These are phyloP conservation scores for Fusarium pseudocircinatum DNA, from an alignment of 2,329 filamentous ascomycete genomes.

Conservation along the genomic window DNA sequence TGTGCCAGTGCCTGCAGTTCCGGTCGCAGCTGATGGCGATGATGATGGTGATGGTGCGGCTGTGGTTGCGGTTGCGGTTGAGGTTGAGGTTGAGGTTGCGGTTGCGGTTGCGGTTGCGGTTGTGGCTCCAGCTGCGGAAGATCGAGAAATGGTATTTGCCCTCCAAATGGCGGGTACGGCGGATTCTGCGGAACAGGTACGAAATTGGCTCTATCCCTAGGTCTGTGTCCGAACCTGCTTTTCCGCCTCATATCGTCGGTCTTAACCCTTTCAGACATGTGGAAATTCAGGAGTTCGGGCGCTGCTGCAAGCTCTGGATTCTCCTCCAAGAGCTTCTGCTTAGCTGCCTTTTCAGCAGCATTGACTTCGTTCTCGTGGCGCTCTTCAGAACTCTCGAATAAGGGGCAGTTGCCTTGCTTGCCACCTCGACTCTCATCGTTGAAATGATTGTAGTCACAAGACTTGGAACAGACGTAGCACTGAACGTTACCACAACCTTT, in stretches of 20 bases:
- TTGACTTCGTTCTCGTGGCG: constrained; percentile 72
- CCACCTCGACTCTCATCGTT: constrained; percentile 60
- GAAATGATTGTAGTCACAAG: constrained; percentile 77
- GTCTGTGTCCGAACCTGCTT: background rate
- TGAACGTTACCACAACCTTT: constrained; percentile 61
- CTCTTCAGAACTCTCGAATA: constrained; percentile 71
- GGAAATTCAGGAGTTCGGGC: constrained; percentile 66
- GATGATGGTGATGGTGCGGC: background rate
- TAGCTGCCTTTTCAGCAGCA: constrained; percentile 67
- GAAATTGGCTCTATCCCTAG: background rate
- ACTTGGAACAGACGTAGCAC: constrained; percentile 78
- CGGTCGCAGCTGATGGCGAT: background rate
- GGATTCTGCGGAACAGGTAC: background rate
- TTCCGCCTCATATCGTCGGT: constrained; percentile 52
- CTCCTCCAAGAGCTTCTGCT: constrained; percentile 63
- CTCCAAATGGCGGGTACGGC: background rate
- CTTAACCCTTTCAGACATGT: constrained; percentile 63
- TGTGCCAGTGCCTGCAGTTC: background rate
- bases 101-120: background rate
- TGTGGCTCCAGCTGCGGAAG: background rate
- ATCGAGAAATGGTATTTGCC: background rate
- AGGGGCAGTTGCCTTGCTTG: constrained; percentile 66
- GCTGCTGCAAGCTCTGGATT: constrained; percentile 65
- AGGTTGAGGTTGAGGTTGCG: no score
- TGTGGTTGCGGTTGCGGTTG: background rate